Evolutionary conservation across 2,329 filamentous ascomycete genomes (phyloP).

Genomic region (Rosellinia necatrix): DNA sequence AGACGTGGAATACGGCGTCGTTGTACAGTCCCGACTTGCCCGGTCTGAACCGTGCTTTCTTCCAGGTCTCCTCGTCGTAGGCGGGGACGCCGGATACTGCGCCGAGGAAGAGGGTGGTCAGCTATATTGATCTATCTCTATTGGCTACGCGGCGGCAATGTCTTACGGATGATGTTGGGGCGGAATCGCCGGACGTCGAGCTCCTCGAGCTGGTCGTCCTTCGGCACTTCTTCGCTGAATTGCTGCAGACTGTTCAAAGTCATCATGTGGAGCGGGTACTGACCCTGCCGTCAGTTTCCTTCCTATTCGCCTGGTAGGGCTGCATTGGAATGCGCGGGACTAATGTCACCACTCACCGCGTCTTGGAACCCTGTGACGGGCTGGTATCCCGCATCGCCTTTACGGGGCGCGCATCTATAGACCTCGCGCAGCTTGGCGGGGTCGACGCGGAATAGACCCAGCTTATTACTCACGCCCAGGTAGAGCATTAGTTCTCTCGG

Average conservation of each 20-base stretch:
- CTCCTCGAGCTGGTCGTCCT: conserved; percentile 51
- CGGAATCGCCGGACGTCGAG: conserved; percentile 70
- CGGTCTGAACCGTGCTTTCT: conserved; percentile 58
- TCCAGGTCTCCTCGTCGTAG: conserved; percentile 75
- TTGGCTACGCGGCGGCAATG: not conserved
- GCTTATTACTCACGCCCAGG: conserved; percentile 67
- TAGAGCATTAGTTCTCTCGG: conserved; percentile 67
- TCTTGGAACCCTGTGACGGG: conserved; percentile 72
- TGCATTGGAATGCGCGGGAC: not conserved
- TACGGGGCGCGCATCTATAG: conserved; percentile 61
- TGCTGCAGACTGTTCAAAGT: conserved; percentile 67
- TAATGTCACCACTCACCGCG: conserved; percentile 55
- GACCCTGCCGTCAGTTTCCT: conserved; percentile 2
- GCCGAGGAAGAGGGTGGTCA: not conserved
- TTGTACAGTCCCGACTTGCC: conserved; percentile 53
- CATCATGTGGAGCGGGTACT: conserved; percentile 73
- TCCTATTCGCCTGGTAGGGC: not conserved
- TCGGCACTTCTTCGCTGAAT: conserved; percentile 60
- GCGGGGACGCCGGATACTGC: conserved; percentile 64
- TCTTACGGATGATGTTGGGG: conserved; percentile 70
- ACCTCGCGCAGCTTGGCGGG: conserved; percentile 61
- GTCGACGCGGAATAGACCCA: conserved; percentile 72
- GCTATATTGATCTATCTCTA: not conserved
- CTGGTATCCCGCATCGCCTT: conserved; percentile 64
- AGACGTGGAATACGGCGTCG: conserved; percentile 55